Evolutionary conservation across 306 rosid species (phyloP).

Genomic region (Prunus kanzakura): DNA sequence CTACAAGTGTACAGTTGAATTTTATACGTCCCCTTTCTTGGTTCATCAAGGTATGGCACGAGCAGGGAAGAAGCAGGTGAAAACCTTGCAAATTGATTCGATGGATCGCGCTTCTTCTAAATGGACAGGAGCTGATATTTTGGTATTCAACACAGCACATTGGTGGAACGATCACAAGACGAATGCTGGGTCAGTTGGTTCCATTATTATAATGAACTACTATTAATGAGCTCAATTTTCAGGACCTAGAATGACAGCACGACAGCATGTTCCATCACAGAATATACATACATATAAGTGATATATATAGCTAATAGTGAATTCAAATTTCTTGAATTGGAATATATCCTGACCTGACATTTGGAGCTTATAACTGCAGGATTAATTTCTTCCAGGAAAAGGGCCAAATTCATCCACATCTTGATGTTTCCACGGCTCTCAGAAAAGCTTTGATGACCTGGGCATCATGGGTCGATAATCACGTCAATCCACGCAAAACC

Average conservation of each 20-base stretch:
- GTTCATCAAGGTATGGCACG: slow-evolving; percentile 85
- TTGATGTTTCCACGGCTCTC: slow-evolving; percentile 67
- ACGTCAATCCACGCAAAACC: slow-evolving; percentile 58
- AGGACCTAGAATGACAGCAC: no score
- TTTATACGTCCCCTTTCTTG: slow-evolving; percentile 68
- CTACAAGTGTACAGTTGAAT: slow-evolving; percentile 84
- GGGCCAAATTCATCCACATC: slow-evolving; percentile 65
- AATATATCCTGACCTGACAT: slow-evolving; percentile 1
- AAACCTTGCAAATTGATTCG: slow-evolving; percentile 70
- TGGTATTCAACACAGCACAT: slow-evolving; percentile 92
- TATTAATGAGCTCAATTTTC: no score
- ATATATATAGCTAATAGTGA: no score
- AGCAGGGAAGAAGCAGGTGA: slow-evolving; percentile 63
- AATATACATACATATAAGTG: no score
- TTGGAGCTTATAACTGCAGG: slow-evolving; percentile 41
- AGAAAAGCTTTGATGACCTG: slow-evolving; percentile 74
- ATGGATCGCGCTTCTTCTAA: slow-evolving; percentile 80
- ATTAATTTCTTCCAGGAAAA: slow-evolving; percentile 84
- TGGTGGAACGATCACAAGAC: slow-evolving; percentile 98
- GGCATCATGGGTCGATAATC: slow-evolving; percentile 81
- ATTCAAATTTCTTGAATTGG: neutral
- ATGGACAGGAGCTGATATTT: slow-evolving; percentile 89
- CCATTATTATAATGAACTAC: no score
- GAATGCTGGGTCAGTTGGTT: slow-evolving; percentile 67
- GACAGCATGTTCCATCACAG: no score